Conservation (phyloP, 2,329 filamentous ascomycete genomes). For the Monosporascus sp. region DNA sequence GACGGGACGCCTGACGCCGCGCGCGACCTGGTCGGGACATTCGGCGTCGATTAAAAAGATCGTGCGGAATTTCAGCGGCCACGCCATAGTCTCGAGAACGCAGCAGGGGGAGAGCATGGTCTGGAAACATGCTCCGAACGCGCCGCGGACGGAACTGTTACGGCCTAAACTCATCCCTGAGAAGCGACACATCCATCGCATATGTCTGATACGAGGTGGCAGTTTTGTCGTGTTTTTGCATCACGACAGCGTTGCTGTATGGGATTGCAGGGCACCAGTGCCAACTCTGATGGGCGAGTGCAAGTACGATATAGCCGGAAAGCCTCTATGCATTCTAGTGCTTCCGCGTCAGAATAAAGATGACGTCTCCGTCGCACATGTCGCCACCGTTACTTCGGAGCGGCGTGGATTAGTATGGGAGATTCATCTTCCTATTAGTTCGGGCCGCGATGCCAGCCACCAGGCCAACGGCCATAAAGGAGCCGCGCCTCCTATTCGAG, state of each 20-base stretch:
- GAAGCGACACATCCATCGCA: conserved; percentile 69
- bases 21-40: conserved; percentile 78
- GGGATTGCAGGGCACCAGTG: conserved; percentile 64
- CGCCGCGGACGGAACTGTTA: conserved; percentile 49
- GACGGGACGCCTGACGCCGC: conserved; percentile 54
- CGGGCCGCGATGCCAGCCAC: conserved; percentile 20
- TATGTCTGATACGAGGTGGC: conserved; percentile 71
- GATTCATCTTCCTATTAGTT: conserved; percentile 49
- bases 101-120: conserved; percentile 73
- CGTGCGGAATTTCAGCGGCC: conserved; percentile 76
- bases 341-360: conserved; percentile 59
- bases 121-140: conserved; percentile 64
- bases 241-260: conserved; percentile 64
- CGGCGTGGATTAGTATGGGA: conserved; percentile 81
- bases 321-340: conserved; percentile 73
- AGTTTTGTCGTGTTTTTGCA: conserved; percentile 78
- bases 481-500: conserved; percentile 40
- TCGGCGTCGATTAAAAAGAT: conserved; percentile 77
- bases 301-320: conserved; percentile 57
- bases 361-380: conserved; percentile 55
- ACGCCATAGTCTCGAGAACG: conserved; percentile 76
- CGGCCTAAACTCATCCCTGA: conserved; percentile 65
- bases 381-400: conserved; percentile 77
- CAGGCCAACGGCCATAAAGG: conserved; percentile 26
- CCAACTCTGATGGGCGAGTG: conserved; percentile 56